phyloP scores from a whole-genome alignment of 495 filamentous ascomycete genomes.

The Aspergillus biplanus region DNA sequence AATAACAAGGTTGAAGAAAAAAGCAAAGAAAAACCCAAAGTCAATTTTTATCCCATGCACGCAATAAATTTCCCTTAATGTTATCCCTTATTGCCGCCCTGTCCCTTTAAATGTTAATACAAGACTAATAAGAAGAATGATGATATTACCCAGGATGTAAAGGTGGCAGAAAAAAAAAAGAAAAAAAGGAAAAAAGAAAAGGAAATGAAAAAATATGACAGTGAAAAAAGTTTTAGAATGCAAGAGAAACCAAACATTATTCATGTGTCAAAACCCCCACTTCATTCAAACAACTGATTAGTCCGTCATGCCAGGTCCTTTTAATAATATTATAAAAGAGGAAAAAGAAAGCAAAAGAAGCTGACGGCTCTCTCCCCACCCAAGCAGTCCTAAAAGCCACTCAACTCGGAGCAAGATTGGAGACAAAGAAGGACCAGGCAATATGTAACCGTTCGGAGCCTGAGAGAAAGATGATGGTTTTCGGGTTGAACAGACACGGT shows the following conservation, averaged over 20 bases:
- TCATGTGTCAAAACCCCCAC: neutral
- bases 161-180: neutral
- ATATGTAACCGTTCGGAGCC: no score
- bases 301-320: constrained; percentile 1
- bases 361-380: neutral
- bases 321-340: neutral
- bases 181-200: neutral
- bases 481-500: no score
- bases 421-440: no score
- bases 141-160: neutral
- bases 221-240: neutral
- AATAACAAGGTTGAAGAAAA: constrained; percentile 1
- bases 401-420: no score
- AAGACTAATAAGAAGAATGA: neutral
- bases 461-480: no score
- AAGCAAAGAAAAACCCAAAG: neutral
- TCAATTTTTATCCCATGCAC: constrained; percentile 5
- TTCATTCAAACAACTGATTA: neutral
- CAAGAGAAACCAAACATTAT: constrained; percentile 9
- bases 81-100: neutral
- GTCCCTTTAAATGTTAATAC: neutral
- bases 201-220: neutral
- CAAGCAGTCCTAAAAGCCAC: neutral
- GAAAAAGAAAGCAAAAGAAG: constrained; percentile 4
- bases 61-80: neutral